Evolutionary conservation across 1,284 basidiomycete species (phyloP).

Genomic region (Clitocybe nebularis): DNA sequence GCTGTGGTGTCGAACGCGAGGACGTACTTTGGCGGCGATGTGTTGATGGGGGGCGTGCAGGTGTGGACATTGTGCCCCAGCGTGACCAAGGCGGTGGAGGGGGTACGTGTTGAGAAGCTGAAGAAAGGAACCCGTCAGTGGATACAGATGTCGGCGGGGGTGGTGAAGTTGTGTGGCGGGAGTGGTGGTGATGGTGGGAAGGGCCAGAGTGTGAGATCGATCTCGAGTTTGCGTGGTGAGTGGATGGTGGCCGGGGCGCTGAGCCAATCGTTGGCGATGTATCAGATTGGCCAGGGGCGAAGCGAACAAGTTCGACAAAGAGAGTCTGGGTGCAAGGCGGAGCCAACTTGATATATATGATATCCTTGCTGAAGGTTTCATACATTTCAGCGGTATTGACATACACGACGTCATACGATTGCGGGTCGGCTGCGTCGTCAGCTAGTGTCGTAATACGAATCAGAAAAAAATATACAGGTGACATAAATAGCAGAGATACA

Average conservation of each 20-base stretch:
- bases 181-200: slow-evolving; percentile 15
- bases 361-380: slow-evolving; percentile 65
- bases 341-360: slow-evolving; percentile 63
- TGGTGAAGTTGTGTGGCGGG: background rate
- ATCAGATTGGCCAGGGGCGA: slow-evolving; percentile 41
- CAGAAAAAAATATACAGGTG: slow-evolving; percentile 4
- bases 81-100: slow-evolving; percentile 71
- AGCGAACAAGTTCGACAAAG: slow-evolving; percentile 71
- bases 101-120: slow-evolving; percentile 22
- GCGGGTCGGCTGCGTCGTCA: too few relatives aligned
- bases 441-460: too few relatives aligned
- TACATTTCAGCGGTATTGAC: slow-evolving; percentile 71
- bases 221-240: slow-evolving; percentile 15
- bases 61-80: slow-evolving; percentile 45
- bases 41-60: slow-evolving; percentile 37
- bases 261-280: slow-evolving; percentile 20
- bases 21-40: slow-evolving; percentile 29
- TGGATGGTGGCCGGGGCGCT: slow-evolving; percentile 10
- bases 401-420: too few relatives aligned
- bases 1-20: slow-evolving; percentile 18
- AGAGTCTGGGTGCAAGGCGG: slow-evolving; percentile 63
- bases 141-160: slow-evolving; percentile 5
- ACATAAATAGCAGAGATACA: slow-evolving; percentile 24
- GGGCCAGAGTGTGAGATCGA: slow-evolving; percentile 15
- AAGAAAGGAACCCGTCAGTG: slow-evolving; percentile 20